Percentiles rank a stretch among this genome's conserved stretches.
Evolutionary conservation across 176 grass and related monocot genomes (phyloP).

Genomic region (Chrysopogon serrulatus): DNA sequence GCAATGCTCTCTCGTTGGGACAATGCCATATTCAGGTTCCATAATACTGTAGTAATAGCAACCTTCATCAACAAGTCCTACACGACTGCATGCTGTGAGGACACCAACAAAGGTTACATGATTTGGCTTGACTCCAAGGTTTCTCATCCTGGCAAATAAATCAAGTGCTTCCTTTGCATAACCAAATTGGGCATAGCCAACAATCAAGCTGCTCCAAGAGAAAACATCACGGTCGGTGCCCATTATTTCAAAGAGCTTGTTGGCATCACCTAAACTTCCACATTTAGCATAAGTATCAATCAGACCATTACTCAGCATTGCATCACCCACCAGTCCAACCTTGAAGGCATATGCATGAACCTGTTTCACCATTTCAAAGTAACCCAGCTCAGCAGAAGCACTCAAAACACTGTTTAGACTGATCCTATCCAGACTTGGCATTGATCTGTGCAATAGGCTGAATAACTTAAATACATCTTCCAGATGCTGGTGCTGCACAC

Average conservation of each 20-base stretch:
- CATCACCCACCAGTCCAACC: constrained; percentile 31
- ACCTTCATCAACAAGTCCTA: constrained; percentile 69
- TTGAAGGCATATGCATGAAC: constrained; percentile 51
- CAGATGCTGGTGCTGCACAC: constrained; percentile 37
- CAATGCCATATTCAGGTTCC: constrained; percentile 51
- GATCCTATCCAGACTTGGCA: constrained; percentile 49
- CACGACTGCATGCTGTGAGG: constrained; percentile 75
- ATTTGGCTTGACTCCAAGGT: constrained; percentile 48
- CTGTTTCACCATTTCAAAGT: constrained; percentile 55
- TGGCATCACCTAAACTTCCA: constrained; percentile 69
- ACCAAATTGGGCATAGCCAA: constrained; percentile 86
- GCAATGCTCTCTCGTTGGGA: constrained; percentile 64
- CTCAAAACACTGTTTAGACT: constrained; percentile 62
- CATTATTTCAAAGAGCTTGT: constrained; percentile 65
- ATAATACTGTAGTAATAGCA: constrained; percentile 75
- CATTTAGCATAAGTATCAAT: constrained; percentile 87
- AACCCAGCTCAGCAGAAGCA: constrained; percentile 58
- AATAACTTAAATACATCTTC: constrained; percentile 48
- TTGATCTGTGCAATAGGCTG: constrained; percentile 32
- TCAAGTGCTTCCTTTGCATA: constrained; percentile 54
- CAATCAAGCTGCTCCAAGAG: constrained; percentile 90
- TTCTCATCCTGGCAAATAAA: constrained; percentile 57
- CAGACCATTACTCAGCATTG: constrained; percentile 55
- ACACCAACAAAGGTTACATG: constrained; percentile 84
- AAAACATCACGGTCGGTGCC: constrained; percentile 41